Evolutionary conservation across 257 asterid genomes (phyloP), one percentile per base, ranked within the genome.

Genomic region (Phtheirospermum japonicum): DNA sequence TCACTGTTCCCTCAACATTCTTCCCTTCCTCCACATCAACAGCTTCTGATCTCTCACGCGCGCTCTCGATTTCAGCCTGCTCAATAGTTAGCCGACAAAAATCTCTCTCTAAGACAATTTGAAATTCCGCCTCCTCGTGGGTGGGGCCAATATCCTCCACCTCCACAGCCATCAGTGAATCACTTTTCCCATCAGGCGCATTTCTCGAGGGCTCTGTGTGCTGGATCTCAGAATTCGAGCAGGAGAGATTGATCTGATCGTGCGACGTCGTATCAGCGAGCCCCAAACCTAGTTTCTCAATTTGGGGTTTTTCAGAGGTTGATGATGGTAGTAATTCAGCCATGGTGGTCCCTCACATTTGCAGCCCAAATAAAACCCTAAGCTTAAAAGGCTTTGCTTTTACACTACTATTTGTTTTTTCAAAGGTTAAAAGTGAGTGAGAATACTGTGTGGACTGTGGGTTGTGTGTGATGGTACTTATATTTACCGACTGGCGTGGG

Each of bases 311-410:
- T 57, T 61, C 64, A 61, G 66, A 56, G 57, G 80, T 64, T 71
- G 78, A 65, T 56, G 79, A 69, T 57, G 75, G 40, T 30, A 71
- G 71, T 71, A 73, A 75, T 72, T 66, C 77, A 61, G 73, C 68
- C 84, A 79, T 76, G 66, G 65, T 56, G 73, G 73, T 66, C 65
- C 68, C 76, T 75, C 67, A 65, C 83, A 72, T 78, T 54, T 48
- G 72, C 72, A 43, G 19, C 34, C 40, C 32, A 59, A 62, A 68
- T 13, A 57, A 61, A 78, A 71, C 68, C 64, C 72, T 58, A 45
- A n/a, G n/a, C n/a, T n/a, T n/a, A n/a, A n/a, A n/a, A n/a, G n/a
- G 57, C 40, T 70, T 4, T 31, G 72, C 37, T 36, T 33, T 60
- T 59, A 17, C 1, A 70, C 61, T 56, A 63, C 54, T 55, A 63